Conservation (phyloP, 2,329 filamentous ascomycete species). For the Thielaviopsis ethacetica region DNA sequence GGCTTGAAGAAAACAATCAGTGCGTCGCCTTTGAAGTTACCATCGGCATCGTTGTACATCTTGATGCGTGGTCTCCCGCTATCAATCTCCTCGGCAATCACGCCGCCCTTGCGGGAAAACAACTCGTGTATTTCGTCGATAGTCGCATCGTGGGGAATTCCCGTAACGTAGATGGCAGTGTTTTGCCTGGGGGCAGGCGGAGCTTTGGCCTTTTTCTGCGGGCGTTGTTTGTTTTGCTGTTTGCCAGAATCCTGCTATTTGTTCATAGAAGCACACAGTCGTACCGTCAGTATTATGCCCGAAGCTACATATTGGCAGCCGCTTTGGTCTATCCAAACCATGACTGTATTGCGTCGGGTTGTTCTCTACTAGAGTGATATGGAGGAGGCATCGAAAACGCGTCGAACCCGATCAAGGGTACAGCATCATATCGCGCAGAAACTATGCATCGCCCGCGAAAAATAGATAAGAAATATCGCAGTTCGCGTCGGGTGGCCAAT, state of each 20-base stretch:
- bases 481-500: neutral
- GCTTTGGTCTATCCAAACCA: neutral
- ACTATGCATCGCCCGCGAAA: neutral
- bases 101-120: constrained; percentile 71
- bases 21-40: constrained; percentile 84
- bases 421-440: neutral
- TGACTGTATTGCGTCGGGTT: neutral
- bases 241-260: constrained; percentile 8
- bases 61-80: constrained; percentile 79
- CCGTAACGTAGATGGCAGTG: constrained; percentile 83
- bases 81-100: constrained; percentile 90
- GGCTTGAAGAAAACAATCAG: constrained; percentile 90
- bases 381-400: neutral
- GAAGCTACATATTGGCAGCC: constrained; percentile 1
- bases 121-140: constrained; percentile 65
- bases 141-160: constrained; percentile 64
- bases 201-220: constrained; percentile 30
- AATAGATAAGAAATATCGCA: neutral
- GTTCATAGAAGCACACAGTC: constrained; percentile 3
- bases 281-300: constrained; percentile 10
- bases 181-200: constrained; percentile 47
- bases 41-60: constrained; percentile 69
- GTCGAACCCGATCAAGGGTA: neutral
- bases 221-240: constrained; percentile 17
- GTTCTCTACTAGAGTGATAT: neutral